These are phyloP conservation scores for Trypanosoma mega DNA, from an alignment of 208 protist species.

Conservation along the genomic window DNA sequence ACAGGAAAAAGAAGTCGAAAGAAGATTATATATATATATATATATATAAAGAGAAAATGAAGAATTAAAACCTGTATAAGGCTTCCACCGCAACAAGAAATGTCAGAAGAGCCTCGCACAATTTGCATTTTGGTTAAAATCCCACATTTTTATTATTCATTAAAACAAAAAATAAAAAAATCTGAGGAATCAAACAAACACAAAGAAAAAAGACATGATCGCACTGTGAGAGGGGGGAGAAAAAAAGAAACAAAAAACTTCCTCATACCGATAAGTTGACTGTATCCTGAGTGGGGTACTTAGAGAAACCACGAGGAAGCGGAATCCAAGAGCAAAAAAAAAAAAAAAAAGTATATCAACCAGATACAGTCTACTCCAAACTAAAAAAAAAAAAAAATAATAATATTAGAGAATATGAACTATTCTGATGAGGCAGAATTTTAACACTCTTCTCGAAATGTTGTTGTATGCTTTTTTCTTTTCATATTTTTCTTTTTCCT, in stretches of 20 bases:
- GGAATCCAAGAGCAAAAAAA: background rate
- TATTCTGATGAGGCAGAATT: too few relatives aligned
- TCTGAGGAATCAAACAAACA: too few relatives aligned
- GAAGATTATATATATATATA: background rate
- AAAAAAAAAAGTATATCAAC: background rate
- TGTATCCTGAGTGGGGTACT: slow-evolving; percentile 4
- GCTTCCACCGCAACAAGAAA: background rate
- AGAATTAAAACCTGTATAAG: background rate
- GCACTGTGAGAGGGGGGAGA: too few relatives aligned
- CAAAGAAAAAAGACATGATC: too few relatives aligned
- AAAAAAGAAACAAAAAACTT: too few relatives aligned
- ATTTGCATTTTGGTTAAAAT: too few relatives aligned
- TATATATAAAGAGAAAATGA: too few relatives aligned
- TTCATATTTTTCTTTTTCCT: background rate
- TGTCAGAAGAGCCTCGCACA: too few relatives aligned
- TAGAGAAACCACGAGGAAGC: background rate
- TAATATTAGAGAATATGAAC: background rate
- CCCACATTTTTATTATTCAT: too few relatives aligned
- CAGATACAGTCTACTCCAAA: background rate
- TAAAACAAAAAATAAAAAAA: too few relatives aligned
- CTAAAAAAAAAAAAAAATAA: slow-evolving; percentile 1
- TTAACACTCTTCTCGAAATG: too few relatives aligned
- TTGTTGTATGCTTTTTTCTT: slow-evolving; percentile 1
- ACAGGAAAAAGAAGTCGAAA: background rate
- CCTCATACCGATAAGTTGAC: slow-evolving; percentile 9